Percentiles rank a stretch among this genome's conserved stretches.
Conservation (phyloP, 441 rosid species). For the Syzygium syzygioides region DNA sequence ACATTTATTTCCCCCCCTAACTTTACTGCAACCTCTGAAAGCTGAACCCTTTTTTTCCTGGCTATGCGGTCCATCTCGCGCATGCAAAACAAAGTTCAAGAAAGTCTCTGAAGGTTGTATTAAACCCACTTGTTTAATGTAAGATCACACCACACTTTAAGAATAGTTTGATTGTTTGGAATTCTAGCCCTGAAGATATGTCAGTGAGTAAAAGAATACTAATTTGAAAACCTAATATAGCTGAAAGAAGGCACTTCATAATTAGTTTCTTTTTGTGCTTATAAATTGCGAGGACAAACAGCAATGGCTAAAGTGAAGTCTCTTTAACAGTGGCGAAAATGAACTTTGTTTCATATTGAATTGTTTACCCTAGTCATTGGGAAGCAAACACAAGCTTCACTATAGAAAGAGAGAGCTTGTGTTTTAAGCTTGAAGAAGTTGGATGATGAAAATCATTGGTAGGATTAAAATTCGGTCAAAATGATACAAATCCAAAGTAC, state of each 20-base stretch:
- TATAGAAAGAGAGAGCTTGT: background rate
- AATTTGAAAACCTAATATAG: background rate
- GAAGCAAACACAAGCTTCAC: background rate
- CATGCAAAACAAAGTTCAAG: slow-evolving; percentile 41
- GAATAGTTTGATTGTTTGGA: background rate
- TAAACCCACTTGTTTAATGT: background rate
- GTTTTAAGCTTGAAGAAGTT: background rate
- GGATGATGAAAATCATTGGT: background rate
- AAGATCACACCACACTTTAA: background rate
- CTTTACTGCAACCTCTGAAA: background rate
- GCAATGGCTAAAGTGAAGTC: background rate
- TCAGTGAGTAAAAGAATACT: background rate
- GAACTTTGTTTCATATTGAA: background rate
- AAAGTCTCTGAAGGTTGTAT: background rate
- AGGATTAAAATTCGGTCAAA: background rate
- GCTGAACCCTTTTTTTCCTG: slow-evolving; percentile 1
- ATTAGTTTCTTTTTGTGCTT: background rate
- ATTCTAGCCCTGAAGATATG: background rate
- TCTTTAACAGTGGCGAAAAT: background rate
- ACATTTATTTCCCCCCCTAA: background rate
- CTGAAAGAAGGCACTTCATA: background rate
- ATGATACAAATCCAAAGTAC: background rate
- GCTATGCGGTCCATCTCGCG: slow-evolving; percentile 20
- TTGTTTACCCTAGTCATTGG: background rate
- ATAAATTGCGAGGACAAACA: background rate